Evolutionary conservation across 202 grass and related monocot genomes (phyloP).

Genomic region (Saccharum hybrid): DNA sequence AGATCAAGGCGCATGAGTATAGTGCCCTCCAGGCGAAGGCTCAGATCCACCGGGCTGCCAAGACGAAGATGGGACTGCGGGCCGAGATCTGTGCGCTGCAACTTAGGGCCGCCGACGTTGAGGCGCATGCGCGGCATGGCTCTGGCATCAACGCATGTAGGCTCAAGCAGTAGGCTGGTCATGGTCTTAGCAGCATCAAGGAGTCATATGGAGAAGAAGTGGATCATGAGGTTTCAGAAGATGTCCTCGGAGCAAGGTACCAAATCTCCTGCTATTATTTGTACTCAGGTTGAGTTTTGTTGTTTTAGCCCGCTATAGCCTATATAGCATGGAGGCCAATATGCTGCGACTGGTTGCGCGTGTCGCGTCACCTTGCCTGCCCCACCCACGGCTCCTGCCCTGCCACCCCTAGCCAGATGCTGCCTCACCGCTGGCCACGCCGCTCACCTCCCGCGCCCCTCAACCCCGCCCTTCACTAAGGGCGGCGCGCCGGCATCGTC

Average conservation of each 20-base stretch:
- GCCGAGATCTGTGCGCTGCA: background rate
- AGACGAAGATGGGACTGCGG: background rate
- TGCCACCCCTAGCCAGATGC: no score
- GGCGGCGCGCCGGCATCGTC: no score
- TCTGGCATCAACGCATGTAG: background rate
- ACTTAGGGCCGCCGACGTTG: background rate
- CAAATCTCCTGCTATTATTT: background rate
- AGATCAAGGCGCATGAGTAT: no score
- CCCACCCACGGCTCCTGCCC: no score
- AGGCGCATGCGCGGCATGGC: background rate
- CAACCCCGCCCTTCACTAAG: no score
- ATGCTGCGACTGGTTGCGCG: accelerated
- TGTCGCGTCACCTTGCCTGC: no score
- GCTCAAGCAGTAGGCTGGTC: background rate
- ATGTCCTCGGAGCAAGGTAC: background rate
- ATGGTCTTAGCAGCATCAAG: background rate
- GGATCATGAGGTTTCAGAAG: background rate
- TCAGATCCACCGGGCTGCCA: background rate
- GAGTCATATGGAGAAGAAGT: background rate
- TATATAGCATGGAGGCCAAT: background rate
- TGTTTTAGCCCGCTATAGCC: background rate
- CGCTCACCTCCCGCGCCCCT: no score
- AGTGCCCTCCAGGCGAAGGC: no score
- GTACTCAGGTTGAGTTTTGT: background rate
- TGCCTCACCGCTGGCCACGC: no score